phyloP scores from a whole-genome alignment of 306 rosid species.

The Clitoria ternatea region DNA sequence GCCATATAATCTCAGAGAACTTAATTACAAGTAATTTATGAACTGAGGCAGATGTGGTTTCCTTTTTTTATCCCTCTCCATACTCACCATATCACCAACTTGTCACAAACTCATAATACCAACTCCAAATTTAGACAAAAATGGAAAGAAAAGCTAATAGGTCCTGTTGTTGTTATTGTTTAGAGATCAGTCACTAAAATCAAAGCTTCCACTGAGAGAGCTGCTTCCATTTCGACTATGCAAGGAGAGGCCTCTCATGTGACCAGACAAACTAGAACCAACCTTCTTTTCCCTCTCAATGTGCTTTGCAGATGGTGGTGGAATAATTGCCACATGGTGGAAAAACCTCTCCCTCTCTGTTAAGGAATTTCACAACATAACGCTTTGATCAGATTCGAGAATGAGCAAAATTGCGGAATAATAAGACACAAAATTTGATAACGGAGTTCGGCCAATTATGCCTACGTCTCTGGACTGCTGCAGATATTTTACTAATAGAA shows the following conservation, averaged over 20 bases:
- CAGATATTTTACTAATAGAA: too few species aligned
- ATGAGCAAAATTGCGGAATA: too few species aligned
- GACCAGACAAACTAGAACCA: conserved; percentile 55
- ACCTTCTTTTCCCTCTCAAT: conserved; percentile 72
- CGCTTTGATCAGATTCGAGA: too few species aligned
- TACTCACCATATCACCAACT: conserved; percentile 25
- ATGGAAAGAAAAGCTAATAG: not conserved
- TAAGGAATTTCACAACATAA: too few species aligned
- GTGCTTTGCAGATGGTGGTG: conserved; percentile 93
- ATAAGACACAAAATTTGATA: too few species aligned
- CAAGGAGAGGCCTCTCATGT: conserved; percentile 68
- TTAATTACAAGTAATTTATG: conserved; percentile 10
- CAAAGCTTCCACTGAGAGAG: conserved; percentile 85
- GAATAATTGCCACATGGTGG: conserved; percentile 48
- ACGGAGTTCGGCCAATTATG: too few species aligned
- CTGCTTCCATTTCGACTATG: conserved; percentile 78
- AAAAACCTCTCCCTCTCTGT: too few species aligned
- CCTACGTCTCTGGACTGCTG: too few species aligned
- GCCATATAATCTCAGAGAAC: conserved; percentile 1
- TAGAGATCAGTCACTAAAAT: conserved; percentile 59
- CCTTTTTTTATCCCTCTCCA: not conserved
- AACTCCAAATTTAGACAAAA: conserved; percentile 8
- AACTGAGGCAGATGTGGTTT: conserved; percentile 1
- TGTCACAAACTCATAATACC: conserved; percentile 16
- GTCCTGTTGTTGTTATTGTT: conserved; percentile 9